These are phyloP conservation scores for Oryza rufipogon DNA, from an alignment of 176 grass and related monocot species.

Conservation along the genomic window DNA sequence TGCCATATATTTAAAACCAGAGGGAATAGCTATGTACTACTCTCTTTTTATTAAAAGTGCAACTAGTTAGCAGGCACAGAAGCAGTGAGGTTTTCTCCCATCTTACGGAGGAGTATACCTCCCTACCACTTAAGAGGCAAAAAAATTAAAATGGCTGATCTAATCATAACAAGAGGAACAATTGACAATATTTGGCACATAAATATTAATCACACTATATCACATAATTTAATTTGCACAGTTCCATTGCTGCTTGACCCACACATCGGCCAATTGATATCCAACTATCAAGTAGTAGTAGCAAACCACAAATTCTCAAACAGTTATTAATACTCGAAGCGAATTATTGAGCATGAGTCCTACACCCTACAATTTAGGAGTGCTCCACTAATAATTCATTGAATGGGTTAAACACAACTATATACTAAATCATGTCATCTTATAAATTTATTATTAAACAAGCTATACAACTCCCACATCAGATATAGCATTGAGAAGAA, in stretches of 20 bases:
- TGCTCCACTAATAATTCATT: slow-evolving; percentile 16
- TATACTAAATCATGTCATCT: not conserved
- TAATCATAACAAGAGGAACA: not conserved
- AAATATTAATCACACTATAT: not conserved
- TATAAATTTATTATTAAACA: not conserved
- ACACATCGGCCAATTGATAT: not conserved
- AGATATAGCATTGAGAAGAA: not conserved
- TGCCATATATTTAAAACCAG: too few relatives aligned
- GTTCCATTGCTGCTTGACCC: not conserved
- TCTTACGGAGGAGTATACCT: not conserved
- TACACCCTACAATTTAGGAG: not conserved
- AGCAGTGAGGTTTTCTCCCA: not conserved
- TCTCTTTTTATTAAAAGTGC: not conserved
- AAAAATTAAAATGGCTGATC: not conserved
- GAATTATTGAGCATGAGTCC: slow-evolving; percentile 1
- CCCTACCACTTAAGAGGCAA: not conserved
- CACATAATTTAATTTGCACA: not conserved
- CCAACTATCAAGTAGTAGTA: not conserved
- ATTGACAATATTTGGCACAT: not conserved
- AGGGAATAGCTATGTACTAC: not conserved
- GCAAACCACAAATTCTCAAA: not conserved
- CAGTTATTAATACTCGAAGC: not conserved
- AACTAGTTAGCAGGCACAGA: not conserved
- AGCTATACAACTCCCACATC: not conserved
- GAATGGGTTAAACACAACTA: not conserved